These are phyloP conservation scores for Alternaria angustiovoidea DNA, from an alignment of 2,329 filamentous ascomycete species.

Conservation along the genomic window DNA sequence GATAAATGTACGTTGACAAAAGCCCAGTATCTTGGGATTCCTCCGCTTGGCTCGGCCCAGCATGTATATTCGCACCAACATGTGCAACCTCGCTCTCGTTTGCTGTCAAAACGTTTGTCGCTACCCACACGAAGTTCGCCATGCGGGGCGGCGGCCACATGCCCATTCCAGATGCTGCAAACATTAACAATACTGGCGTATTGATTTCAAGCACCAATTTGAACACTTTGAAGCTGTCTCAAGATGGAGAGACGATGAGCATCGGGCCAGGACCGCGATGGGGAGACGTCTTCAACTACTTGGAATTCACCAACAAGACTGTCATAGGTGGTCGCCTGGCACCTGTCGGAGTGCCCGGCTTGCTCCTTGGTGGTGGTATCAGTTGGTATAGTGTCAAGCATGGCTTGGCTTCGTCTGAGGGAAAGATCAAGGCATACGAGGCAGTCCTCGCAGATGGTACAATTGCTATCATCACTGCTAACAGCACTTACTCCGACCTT, in stretches of 20 bases:
- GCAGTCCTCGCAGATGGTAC: not conserved
- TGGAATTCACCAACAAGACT: not conserved
- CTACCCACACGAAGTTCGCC: not conserved
- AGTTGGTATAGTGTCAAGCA: not conserved
- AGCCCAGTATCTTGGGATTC: not conserved
- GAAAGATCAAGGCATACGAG: not conserved
- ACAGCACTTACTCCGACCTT: not conserved
- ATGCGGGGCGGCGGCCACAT: not conserved
- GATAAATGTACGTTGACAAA: not conserved
- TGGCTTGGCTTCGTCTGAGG: not conserved
- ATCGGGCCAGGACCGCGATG: not conserved
- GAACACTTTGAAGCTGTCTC: not conserved
- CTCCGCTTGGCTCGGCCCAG: not conserved
- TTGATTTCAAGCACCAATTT: not conserved
- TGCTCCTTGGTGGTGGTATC: not conserved
- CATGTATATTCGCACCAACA: not conserved
- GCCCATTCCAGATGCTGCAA: not conserved
- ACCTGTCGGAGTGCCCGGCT: not conserved
- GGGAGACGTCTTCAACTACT: not conserved
- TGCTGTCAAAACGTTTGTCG: not conserved
- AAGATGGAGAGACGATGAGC: not conserved
- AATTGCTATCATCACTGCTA: not conserved
- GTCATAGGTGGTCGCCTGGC: not conserved
- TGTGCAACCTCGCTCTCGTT: not conserved
- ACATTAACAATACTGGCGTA: not conserved